Percentiles rank a stretch among this genome's conserved stretches.
phyloP scores from a whole-genome alignment of 2,329 filamentous ascomycete species.

The Sclerotinia sclerotiorum region DNA sequence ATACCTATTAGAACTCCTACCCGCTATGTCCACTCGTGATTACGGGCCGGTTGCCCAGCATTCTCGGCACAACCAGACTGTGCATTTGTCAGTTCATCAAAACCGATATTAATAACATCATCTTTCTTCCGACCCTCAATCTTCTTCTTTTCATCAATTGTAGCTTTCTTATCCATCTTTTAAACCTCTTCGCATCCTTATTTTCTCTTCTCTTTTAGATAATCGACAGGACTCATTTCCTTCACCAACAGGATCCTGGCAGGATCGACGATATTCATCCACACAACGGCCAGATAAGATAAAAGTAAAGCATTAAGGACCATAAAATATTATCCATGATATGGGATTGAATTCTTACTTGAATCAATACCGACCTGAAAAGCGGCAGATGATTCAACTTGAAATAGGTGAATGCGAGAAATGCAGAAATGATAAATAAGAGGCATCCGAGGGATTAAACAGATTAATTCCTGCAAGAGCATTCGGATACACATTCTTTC shows the following conservation, averaged over 20 bases:
- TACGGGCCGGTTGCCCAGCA: not conserved
- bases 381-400: conserved; percentile 59
- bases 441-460: conserved; percentile 26
- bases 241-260: conserved; percentile 49
- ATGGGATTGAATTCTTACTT: conserved; percentile 46
- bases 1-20: not conserved
- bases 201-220: conserved; percentile 43
- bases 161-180: conserved; percentile 6
- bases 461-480: conserved; percentile 36
- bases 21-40: not conserved
- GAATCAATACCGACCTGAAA: conserved; percentile 49
- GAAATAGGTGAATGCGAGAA: conserved; percentile 47
- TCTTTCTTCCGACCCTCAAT: conserved; percentile 27
- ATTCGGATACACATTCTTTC: conserved; percentile 36
- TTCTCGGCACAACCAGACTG: not conserved
- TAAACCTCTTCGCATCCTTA: conserved; percentile 46
- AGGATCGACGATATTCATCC: conserved; percentile 50
- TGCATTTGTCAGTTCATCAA: not conserved
- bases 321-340: conserved; percentile 54
- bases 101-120: not conserved
- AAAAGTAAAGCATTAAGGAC: conserved; percentile 52
- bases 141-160: conserved; percentile 36
- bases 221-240: conserved; percentile 45
- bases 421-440: conserved; percentile 45
- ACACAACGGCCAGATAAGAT: conserved; percentile 51